Evolutionary conservation across 176 grass and related monocot species (phyloP).

Genomic region (Rhynchospora breviuscula): DNA sequence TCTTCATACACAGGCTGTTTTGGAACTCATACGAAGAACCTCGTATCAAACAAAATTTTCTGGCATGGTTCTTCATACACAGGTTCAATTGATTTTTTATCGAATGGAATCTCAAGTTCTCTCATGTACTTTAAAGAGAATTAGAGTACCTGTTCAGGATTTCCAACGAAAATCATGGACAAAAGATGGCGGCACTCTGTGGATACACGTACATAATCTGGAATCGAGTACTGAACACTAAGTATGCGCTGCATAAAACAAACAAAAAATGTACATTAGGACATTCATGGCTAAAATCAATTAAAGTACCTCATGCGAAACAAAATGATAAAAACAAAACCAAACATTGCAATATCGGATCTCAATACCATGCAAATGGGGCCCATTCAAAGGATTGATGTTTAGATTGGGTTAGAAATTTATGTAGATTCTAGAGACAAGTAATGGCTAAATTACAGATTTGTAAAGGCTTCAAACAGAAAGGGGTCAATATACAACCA

Average conservation of each 20-base stretch:
- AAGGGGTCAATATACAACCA: conserved; percentile 1
- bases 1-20: not conserved
- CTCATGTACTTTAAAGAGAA: not conserved
- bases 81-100: too few relatives aligned
- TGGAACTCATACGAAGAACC: not conserved
- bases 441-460: not conserved
- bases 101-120: not conserved
- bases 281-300: not conserved
- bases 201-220: conserved; percentile 79
- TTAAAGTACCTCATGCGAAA: not conserved
- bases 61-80: too few relatives aligned
- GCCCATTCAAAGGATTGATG: not conserved
- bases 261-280: not conserved
- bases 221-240: conserved; percentile 72
- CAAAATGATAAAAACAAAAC: not conserved
- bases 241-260: conserved; percentile 70
- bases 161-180: conserved; percentile 87
- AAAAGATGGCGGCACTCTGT: conserved; percentile 84
- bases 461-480: not conserved
- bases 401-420: not conserved
- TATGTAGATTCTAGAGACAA: not conserved
- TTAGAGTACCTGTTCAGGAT: conserved; percentile 71
- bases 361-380: not conserved
- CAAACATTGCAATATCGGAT: not conserved
- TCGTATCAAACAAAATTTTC: too few relatives aligned